Conservation (phyloP, 352 stramenopile species). For the Phytophthora pseudosyringae region DNA sequence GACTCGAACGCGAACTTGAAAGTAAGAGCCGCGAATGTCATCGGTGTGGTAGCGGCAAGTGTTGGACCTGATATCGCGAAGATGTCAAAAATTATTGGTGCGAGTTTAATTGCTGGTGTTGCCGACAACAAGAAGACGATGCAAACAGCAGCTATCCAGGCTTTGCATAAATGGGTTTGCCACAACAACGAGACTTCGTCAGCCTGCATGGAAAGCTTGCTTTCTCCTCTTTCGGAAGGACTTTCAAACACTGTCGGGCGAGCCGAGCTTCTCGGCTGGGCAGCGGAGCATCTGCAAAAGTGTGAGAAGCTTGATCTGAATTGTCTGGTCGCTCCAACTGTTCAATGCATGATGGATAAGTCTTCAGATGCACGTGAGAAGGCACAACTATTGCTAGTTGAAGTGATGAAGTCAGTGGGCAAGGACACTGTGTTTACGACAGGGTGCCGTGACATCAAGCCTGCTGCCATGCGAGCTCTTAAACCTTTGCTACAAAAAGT, state of each 20-base stretch:
- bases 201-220: slow-evolving; percentile 74
- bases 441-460: slow-evolving; percentile 85
- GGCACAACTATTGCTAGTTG: slow-evolving; percentile 71
- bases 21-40: slow-evolving; percentile 85
- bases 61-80: slow-evolving; percentile 80
- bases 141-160: slow-evolving; percentile 77
- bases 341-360: slow-evolving; percentile 87
- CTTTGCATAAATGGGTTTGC: slow-evolving; percentile 85
- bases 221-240: slow-evolving; percentile 71
- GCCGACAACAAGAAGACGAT: slow-evolving; percentile 91
- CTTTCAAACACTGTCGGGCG: slow-evolving; percentile 81
- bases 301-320: slow-evolving; percentile 76
- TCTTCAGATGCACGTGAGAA: slow-evolving; percentile 85
- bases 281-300: slow-evolving; percentile 66
- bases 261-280: slow-evolving; percentile 79
- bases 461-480: slow-evolving; percentile 84
- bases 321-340: slow-evolving; percentile 67
- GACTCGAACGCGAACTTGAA: slow-evolving; percentile 91
- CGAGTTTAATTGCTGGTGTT: slow-evolving; percentile 72
- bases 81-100: slow-evolving; percentile 82
- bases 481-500: slow-evolving; percentile 89
- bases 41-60: slow-evolving; percentile 76
- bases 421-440: slow-evolving; percentile 73
- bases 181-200: slow-evolving; percentile 74
- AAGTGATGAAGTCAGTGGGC: slow-evolving; percentile 86